A percentile compares a stretch with the other conserved stretches of the same genome.
These are phyloP conservation scores for Gracilaria caudata DNA, from an alignment of 23 red algal species.

Conservation along the genomic window DNA sequence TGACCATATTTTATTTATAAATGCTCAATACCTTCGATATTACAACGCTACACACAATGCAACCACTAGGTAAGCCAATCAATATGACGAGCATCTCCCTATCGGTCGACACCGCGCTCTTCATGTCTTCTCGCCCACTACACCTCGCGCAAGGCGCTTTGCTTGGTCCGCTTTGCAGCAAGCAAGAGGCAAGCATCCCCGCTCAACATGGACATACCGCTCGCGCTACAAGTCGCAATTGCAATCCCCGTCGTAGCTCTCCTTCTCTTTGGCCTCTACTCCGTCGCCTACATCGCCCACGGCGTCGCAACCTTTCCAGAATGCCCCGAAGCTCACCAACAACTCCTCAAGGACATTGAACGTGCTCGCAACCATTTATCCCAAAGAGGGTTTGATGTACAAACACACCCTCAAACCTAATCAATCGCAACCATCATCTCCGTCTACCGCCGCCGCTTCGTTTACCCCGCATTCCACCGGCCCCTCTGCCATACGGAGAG, in stretches of 20 bases:
- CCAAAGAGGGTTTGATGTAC: conserved; percentile 9
- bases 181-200: too few species aligned
- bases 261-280: conserved; percentile 37
- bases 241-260: conserved; percentile 30
- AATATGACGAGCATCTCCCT: too few species aligned
- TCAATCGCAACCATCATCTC: conserved; percentile 8
- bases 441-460: conserved; percentile 34
- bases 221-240: neutral
- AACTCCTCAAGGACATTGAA: conserved; percentile 53
- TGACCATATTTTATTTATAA: neutral
- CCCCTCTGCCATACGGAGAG: conserved; percentile 9
- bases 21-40: neutral
- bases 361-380: conserved; percentile 24
- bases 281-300: conserved; percentile 27
- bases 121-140: too few species aligned
- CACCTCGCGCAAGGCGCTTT: too few species aligned
- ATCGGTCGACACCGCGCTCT: too few species aligned
- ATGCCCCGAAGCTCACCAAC: conserved; percentile 37
- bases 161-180: too few species aligned
- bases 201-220: neutral
- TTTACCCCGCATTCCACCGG: conserved; percentile 1
- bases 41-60: too few species aligned
- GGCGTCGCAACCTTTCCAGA: conserved; percentile 61
- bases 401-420: neutral
- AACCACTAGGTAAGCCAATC: too few species aligned